A percentile compares a stretch with the other conserved stretches of the same genome.
phyloP scores from a whole-genome alignment of 1,139 yeast species.

The Protomyces gravidus region DNA sequence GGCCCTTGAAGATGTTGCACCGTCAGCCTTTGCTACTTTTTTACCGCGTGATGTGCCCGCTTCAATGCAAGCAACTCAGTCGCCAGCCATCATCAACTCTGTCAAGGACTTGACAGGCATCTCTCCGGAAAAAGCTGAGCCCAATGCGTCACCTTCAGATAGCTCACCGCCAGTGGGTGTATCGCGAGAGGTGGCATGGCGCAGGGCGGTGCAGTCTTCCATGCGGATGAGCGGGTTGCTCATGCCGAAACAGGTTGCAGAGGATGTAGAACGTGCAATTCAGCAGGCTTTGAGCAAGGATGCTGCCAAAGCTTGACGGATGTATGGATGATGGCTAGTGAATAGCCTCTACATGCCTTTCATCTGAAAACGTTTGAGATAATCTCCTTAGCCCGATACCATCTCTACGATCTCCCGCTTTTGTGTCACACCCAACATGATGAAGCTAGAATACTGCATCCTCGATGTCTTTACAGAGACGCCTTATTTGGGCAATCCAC shows the following conservation, averaged over 20 bases:
- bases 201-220: slow-evolving; percentile 16
- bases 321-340: no score
- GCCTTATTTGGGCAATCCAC: slow-evolving; percentile 10
- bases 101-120: slow-evolving; percentile 14
- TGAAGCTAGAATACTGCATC: not conserved
- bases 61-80: not conserved
- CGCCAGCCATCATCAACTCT: slow-evolving; percentile 8
- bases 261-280: not conserved
- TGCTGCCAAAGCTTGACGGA: not conserved
- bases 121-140: not conserved
- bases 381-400: no score
- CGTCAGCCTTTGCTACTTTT: slow-evolving; percentile 13
- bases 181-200: slow-evolving; percentile 10
- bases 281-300: not conserved
- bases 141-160: not conserved
- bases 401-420: no score
- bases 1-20: not conserved
- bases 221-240: slow-evolving; percentile 24
- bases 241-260: slow-evolving; percentile 3
- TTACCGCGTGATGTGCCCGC: slow-evolving; percentile 7
- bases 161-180: slow-evolving; percentile 13
- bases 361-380: no score
- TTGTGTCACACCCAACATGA: not conserved
- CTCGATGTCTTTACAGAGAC: slow-evolving; percentile 15
- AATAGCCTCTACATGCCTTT: no score